phyloP scores from a whole-genome alignment of 148 eudicot genomes.

The Cornus suecica region DNA sequence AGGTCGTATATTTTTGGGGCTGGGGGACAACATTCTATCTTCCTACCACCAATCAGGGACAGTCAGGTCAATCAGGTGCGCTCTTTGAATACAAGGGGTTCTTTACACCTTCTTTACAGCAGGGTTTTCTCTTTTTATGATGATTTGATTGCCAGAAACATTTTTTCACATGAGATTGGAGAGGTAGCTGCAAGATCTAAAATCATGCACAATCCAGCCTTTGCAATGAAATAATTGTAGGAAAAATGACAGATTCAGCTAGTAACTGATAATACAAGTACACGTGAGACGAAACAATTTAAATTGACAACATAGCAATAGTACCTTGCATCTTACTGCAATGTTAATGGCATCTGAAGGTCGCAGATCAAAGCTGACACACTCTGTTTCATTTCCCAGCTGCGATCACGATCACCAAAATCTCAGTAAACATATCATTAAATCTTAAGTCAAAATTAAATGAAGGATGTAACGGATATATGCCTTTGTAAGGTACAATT shows the following conservation, averaged over 20 bases:
- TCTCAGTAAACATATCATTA: neutral
- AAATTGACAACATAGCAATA: neutral
- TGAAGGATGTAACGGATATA: neutral
- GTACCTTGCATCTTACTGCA: conserved; percentile 99
- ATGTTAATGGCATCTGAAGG: conserved; percentile 98
- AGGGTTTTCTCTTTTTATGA: too few relatives aligned
- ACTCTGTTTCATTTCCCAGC: conserved; percentile 66
- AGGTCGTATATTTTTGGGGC: too few relatives aligned
- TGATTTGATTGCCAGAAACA: too few relatives aligned
- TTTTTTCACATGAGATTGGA: neutral
- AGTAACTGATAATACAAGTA: neutral
- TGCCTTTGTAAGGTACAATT: conserved; percentile 74
- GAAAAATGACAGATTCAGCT: neutral
- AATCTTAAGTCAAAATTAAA: neutral
- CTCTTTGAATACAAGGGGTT: too few relatives aligned
- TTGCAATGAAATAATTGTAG: too few relatives aligned
- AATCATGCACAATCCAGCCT: neutral
- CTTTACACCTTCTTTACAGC: too few relatives aligned
- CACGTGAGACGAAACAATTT: neutral
- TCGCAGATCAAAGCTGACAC: conserved; percentile 81
- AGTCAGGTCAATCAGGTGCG: too few relatives aligned
- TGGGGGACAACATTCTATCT: too few relatives aligned
- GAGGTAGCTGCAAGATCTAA: neutral
- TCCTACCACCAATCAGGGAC: too few relatives aligned
- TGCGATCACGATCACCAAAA: conserved; percentile 20